These are phyloP conservation scores for Amaranthus palmeri DNA, from an alignment of 148 eudicot genomes.

Conservation along the genomic window DNA sequence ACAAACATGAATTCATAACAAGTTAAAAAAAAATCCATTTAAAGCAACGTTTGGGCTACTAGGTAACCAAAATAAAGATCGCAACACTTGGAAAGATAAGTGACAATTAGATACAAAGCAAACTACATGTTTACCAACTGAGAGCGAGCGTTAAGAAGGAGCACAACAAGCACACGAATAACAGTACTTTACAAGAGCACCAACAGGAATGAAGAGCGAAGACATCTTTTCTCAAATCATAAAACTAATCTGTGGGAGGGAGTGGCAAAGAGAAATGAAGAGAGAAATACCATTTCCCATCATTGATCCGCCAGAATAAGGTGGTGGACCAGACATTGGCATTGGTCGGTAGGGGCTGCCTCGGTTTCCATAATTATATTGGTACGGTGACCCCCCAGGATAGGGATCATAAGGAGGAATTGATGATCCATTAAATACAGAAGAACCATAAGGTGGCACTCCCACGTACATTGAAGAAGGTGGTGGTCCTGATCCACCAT, in stretches of 20 bases:
- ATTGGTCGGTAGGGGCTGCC: conserved; percentile 83
- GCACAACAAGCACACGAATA: background rate
- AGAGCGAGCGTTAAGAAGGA: background rate
- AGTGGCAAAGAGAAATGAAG: background rate
- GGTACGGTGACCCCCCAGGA: conserved; percentile 81
- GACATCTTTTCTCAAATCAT: background rate
- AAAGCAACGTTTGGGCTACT: too few species aligned
- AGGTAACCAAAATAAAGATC: too few species aligned
- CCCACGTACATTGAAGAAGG: conserved; percentile 58
- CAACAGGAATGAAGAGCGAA: background rate
- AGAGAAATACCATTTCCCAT: conserved; percentile 57
- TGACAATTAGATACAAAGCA: background rate
- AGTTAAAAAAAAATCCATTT: too few species aligned
- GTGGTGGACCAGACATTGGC: conserved; percentile 63
- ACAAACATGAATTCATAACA: too few species aligned
- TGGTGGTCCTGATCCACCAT: conserved; percentile 78
- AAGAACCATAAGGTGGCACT: conserved; percentile 79
- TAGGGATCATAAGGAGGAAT: conserved; percentile 76
- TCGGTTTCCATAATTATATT: conserved; percentile 62
- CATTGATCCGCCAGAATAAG: conserved; percentile 71
- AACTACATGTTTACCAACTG: background rate
- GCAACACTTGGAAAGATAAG: background rate
- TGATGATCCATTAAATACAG: conserved; percentile 66
- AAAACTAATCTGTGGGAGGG: background rate
- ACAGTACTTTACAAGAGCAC: background rate